Base-by-base conservation (phyloP, 129 eudicot genomes). In the Tagetes erecta region DNA sequence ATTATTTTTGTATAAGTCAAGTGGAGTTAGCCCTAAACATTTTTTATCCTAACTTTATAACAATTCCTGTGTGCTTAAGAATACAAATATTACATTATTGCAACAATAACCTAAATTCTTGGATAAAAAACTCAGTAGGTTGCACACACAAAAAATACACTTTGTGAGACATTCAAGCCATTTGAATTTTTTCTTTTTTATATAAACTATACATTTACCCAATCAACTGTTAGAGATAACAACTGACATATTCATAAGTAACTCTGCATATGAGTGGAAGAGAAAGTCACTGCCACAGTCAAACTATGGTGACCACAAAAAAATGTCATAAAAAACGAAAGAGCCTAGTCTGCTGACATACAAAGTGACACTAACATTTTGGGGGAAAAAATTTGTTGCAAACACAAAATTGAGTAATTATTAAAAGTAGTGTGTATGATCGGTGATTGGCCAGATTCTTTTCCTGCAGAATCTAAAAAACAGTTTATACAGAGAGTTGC, bases 391-490 rank as follows among this genome's bases (percentile, higher is more conserved):
- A 31, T 30, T 8, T 46, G 31, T 6, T 46, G 41, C 34, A 6
- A 12, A 31, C 13, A 8, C 1, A 31, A 58, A 58, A 8, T 3
- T 11, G 33, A 33, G 12, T 8, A 31, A 13, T 11, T 10, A 33
- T 33, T n/a, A 35, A 44, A 8, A n/a, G 34, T 38, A 14, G n/a
- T 36, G 37, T 36, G 36, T 70, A 14, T 2, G 9, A 70, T 51
- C 10, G 36, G 27, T 36, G 10, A 53, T 2, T 10, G 39, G 12
- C 60, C 8, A 2, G 33, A 4, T 59, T 60, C 27, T 44, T 45
- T 60, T 57, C 46, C 59, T 59, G n/a, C 37, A 44, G 37, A 60
- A 40, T 37, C 69, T 72, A 58, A 72, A 52, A 36, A 58, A 30
- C 20, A 4, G 41, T 12, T 6, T 4, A 30, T 11, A 40, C 33